Base-by-base conservation (phyloP, 2,329 filamentous ascomycete species). In the Colletotrichum sp. region DNA sequence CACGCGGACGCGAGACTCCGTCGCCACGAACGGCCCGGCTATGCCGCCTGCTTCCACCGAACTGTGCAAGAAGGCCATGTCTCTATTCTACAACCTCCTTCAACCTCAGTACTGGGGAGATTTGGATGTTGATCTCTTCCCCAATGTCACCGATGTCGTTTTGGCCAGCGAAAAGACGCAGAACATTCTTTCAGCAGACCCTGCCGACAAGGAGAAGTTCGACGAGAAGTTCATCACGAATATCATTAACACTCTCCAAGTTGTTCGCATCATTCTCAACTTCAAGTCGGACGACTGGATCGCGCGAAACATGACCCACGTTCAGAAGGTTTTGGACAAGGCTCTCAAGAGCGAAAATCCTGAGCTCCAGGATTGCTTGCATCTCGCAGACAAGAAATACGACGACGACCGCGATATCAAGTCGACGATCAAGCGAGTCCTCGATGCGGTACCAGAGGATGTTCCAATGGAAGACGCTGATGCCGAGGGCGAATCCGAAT, bases 231-330 rank as follows among this genome's bases (percentile, higher is more conserved):
- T 96, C 81, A 90, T 94, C 57, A 98, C 95, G 1, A 93, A 94
- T 77, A 96, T 98, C 85, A 92, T 99, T 85, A 99, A 99, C 83
- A 96, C 96, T 3, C 89, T 99, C 16, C 96, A 99, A 83, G 95
- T 99, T 55, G 89, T 99, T 76, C 95, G 96, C 64, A 94, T 98
- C 75, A 93, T 99, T 64, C 89, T 99, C 75, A 95, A 97, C 80
- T 93, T 94, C 77, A 98, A 98, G 84, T 89, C 95, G 0, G 93
- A 98, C 81, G 95, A 98, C 5, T 99, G 97, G 97, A 93, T 99
- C 49, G 86, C 96, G 68, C 92, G 92, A 80, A 95, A 95, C 78
- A 90, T 98, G 80, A 85, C 93, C 1, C 88, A 92, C 32, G 89
- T 99, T 32, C 95, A 98, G 83, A 98, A 95, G 82, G 92, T 99